Evolutionary conservation across 2,329 filamentous ascomycete genomes (phyloP).

Genomic region (Fusarium palustre): DNA sequence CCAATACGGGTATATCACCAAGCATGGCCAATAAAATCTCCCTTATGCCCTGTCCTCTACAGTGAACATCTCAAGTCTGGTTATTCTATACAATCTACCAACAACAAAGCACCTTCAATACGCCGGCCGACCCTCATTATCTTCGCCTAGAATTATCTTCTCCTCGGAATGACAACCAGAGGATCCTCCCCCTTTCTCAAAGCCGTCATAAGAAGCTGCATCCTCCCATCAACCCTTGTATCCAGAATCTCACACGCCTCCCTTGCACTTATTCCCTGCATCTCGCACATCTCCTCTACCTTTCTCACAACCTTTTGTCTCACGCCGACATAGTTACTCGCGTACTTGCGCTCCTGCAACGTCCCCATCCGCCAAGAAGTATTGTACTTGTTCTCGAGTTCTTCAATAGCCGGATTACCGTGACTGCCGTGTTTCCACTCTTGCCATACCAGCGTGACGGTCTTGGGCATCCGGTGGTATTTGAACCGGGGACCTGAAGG

Average conservation of each 20-base stretch:
- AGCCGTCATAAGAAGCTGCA: constrained; percentile 38
- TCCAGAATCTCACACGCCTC: constrained; percentile 38
- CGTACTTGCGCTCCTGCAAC: constrained; percentile 41
- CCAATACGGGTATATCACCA: too few species aligned
- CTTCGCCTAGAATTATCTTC: background rate
- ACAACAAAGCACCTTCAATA: background rate
- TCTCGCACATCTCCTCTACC: constrained; percentile 35
- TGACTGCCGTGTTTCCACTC: constrained; percentile 42
- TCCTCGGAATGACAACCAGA: constrained; percentile 31
- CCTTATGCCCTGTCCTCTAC: too few species aligned
- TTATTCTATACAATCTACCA: too few species aligned
- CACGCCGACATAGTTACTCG: constrained; percentile 45
- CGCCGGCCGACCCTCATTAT: background rate
- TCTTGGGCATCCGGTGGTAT: constrained; percentile 44
- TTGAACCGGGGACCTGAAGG: constrained; percentile 25
- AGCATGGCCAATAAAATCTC: too few species aligned
- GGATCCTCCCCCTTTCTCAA: constrained; percentile 41
- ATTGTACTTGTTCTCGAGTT: constrained; percentile 37
- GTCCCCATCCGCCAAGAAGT: constrained; percentile 40
- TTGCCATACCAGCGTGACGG: constrained; percentile 38
- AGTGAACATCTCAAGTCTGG: too few species aligned
- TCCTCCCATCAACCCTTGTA: constrained; percentile 40
- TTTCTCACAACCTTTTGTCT: constrained; percentile 38
- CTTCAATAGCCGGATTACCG: constrained; percentile 40
- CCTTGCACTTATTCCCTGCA: background rate